Base-by-base conservation (phyloP, 805 yeast species). In the Priceomyces carsonii region DNA sequence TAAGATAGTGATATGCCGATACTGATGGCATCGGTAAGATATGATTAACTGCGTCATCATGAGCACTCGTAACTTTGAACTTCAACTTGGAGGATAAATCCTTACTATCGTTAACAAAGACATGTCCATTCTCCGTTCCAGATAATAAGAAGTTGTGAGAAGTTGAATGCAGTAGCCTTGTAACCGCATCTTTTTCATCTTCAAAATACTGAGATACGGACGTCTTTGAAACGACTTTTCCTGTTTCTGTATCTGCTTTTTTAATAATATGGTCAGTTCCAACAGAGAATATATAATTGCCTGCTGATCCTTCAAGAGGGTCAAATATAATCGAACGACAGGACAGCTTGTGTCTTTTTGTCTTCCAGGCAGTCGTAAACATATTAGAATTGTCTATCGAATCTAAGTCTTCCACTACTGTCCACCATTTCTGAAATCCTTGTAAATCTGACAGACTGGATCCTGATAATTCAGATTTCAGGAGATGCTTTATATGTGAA, bases 311-410 rank as follows among this genome's bases (percentile, higher is more conserved):
- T 28, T 55, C 64, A 1, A 73, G 66, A 3, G 79, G 76, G 40
- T 80, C 85, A 56, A 87, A 81, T 6, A 77, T 64, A 2, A 86
- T 63, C 3, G 84, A 77, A 27, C 99, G 66, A 41, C 95, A 87
- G 44, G 95, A 82, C 1, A 88, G 90, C 57, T 88, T 89, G 55
- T 91, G 98, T 54, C 98, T 75, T 50, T 78, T 85, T 0, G 97
- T 90, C 36, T 82, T 77, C 99, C 99, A 91, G 18, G 73, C 50
- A 4, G 61, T 53, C 4, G 69, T 52, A 13, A 66, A 47, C 8
- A 57, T 59, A 4, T 51, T 54, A 16, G 51, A 57, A 6, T 55
- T 61, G 1, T 37, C 39, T 5, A 52, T 33, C 3, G 52, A 50
- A 8, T 48, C 48, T 24, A 55, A 54, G 38, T 55, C 67, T 5